phyloP scores from a whole-genome alignment of 2,329 filamentous ascomycete genomes.

The Orbilia ellipsospora region DNA sequence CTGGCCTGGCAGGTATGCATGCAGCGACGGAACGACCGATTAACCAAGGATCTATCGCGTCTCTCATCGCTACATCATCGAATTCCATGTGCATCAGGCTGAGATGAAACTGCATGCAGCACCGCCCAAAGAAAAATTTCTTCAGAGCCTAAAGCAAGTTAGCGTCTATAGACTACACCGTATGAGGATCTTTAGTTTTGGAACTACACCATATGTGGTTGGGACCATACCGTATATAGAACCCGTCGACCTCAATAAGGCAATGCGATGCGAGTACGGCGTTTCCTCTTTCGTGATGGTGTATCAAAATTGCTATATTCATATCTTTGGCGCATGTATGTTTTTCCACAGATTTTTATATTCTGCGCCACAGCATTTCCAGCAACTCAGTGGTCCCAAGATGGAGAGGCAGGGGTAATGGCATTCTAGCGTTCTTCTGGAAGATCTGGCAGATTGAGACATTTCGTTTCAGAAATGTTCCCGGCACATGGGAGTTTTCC shows the following conservation, averaged over 20 bases:
- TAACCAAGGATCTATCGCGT: slow-evolving; percentile 3
- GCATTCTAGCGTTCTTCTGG: slow-evolving; percentile 51
- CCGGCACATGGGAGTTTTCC: slow-evolving; percentile 39
- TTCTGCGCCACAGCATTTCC: slow-evolving; percentile 17
- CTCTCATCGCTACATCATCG: slow-evolving; percentile 11
- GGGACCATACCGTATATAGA: slow-evolving; percentile 4
- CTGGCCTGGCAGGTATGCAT: not conserved
- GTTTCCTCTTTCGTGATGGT: slow-evolving; percentile 35
- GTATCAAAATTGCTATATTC: not conserved
- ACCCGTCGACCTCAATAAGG: slow-evolving; percentile 16
- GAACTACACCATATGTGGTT: too few relatives aligned
- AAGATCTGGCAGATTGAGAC: slow-evolving; percentile 52
- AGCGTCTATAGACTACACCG: slow-evolving; percentile 12
- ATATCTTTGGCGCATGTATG: slow-evolving; percentile 5
- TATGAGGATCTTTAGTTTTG: slow-evolving; percentile 4
- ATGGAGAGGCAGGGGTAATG: slow-evolving; percentile 20
- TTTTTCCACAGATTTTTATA: slow-evolving; percentile 20
- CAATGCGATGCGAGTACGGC: slow-evolving; percentile 22
- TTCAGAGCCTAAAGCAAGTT: slow-evolving; percentile 27
- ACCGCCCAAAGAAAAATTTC: slow-evolving; percentile 29
- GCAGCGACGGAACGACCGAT: slow-evolving; percentile 25
- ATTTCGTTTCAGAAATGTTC: slow-evolving; percentile 53
- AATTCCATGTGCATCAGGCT: not conserved
- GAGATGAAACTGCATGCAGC: slow-evolving; percentile 29
- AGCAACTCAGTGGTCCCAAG: not conserved